Base-by-base conservation (phyloP, 352 stramenopile genomes). In the Phytophthora syringae region DNA sequence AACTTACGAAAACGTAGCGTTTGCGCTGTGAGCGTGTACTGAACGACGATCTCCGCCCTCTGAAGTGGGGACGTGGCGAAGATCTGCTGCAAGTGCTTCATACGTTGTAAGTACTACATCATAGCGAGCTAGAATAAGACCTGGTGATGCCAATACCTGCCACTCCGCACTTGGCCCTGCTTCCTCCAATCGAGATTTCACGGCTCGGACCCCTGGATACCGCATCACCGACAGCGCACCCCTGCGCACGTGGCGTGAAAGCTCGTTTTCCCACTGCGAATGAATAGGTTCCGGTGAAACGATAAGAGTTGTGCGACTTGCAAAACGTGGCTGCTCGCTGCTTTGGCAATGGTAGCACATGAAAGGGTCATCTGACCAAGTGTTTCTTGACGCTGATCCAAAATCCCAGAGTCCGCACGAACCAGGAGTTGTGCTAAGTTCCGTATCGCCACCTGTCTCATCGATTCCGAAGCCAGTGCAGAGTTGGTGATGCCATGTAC, bases 51-150 rank as follows among this genome's bases (percentile, higher is more conserved):
- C 62, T 28, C 60, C 54, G 16, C 60, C 72, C 24, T 58, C 52
- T 12, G 66, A 64, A 1, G 69, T 86, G 40, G 77, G 78, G 5
- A 93, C 47, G 54, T 98, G 84, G 25, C 85, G 67, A 18, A 98
- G 52, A 72, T 98, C 94, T 7, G 67, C 76, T 28, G 77, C 81
- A 7, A 98, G 76, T 4, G 80, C 78, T 63, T 96, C 84, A 54
- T 98, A 98, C 1, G 90, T 98, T 1, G 91, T 96, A 15, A 98
- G 70, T 15, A 98, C 84, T 16, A 98, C 82, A 63, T 98, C 93
- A 25, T 89, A 94, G 20, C 83, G 74, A 16, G 88, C 84, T 30
- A 98, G 66, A 6, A 74, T 32, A 16, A 75, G 50, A 0, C 82
- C 75, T 1, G 64, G 62, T 16, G 65, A 80, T 21, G 77, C 73